A percentile compares a stretch with the other conserved stretches of the same genome.
Evolutionary conservation across 148 eudicot species (phyloP).

Genomic region (Silene uniflora): DNA sequence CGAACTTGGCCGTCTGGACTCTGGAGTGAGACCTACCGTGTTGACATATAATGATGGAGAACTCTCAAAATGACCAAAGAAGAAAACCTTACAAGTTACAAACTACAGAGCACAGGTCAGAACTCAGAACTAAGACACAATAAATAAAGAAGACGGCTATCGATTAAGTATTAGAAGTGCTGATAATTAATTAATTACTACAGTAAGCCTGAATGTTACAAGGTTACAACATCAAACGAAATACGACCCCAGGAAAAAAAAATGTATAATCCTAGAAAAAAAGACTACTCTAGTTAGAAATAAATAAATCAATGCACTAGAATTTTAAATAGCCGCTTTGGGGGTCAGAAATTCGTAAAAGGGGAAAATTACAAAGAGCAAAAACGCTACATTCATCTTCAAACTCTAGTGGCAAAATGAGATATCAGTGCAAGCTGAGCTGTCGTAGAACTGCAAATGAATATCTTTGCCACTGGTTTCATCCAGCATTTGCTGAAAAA

Average conservation of each 20-base stretch:
- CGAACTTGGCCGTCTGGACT: too few species aligned
- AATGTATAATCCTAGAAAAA: neutral
- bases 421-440: constrained; percentile 18
- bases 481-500: constrained; percentile 19
- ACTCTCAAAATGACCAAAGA: too few species aligned
- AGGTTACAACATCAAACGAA: constrained; percentile 18
- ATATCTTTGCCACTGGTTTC: constrained; percentile 10
- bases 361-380: neutral
- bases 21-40: too few species aligned
- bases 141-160: too few species aligned
- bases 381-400: constrained; percentile 35
- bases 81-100: too few species aligned
- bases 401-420: constrained; percentile 36
- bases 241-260: constrained; percentile 8
- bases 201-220: constrained; percentile 6
- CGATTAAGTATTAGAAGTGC: neutral
- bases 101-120: too few species aligned
- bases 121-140: too few species aligned
- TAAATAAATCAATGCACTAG: constrained; percentile 46
- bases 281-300: constrained; percentile 24
- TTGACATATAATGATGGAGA: too few species aligned
- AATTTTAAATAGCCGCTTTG: constrained; percentile 31
- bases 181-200: constrained; percentile 1
- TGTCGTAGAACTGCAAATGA: constrained; percentile 32
- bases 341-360: constrained; percentile 17